Conservation (phyloP, 805 yeast genomes). For the Metschnikowia proteae region DNA sequence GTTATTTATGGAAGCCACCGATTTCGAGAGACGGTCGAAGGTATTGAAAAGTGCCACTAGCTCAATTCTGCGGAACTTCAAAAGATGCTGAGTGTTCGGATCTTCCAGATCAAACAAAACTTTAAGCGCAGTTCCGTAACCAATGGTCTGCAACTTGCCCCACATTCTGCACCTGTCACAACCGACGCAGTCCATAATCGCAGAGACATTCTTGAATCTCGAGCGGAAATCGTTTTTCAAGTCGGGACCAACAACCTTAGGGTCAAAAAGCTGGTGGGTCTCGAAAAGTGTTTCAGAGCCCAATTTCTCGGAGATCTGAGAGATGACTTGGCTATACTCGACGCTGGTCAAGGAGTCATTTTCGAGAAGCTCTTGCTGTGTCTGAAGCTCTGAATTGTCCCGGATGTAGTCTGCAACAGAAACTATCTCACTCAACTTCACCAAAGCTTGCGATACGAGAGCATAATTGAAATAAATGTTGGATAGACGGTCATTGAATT, state of each 20-base stretch:
- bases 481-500: conserved; percentile 81
- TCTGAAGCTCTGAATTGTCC: conserved; percentile 21
- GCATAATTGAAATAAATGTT: conserved; percentile 93
- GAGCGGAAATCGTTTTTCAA: conserved; percentile 82
- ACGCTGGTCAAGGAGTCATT: conserved; percentile 36
- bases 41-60: conserved; percentile 89
- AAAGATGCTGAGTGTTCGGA: conserved; percentile 49
- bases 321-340: conserved; percentile 10
- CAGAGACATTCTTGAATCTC: conserved; percentile 84
- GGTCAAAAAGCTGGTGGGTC: conserved; percentile 44
- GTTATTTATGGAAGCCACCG: conserved; percentile 67
- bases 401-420: conserved; percentile 26
- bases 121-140: conserved; percentile 95
- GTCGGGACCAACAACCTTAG: conserved; percentile 40
- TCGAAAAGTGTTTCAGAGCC: conserved; percentile 41
- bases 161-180: conserved; percentile 97
- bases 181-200: conserved; percentile 97
- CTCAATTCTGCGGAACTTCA: conserved; percentile 71
- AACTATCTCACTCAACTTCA: conserved; percentile 46
- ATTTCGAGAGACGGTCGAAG: conserved; percentile 85
- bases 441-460: conserved; percentile 73
- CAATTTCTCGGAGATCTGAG: conserved; percentile 10
- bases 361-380: conserved; percentile 29
- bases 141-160: conserved; percentile 97
- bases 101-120: conserved; percentile 73